These are phyloP conservation scores for Euphorbia lathyris DNA, from an alignment of 345 rosid species.

Conservation along the genomic window DNA sequence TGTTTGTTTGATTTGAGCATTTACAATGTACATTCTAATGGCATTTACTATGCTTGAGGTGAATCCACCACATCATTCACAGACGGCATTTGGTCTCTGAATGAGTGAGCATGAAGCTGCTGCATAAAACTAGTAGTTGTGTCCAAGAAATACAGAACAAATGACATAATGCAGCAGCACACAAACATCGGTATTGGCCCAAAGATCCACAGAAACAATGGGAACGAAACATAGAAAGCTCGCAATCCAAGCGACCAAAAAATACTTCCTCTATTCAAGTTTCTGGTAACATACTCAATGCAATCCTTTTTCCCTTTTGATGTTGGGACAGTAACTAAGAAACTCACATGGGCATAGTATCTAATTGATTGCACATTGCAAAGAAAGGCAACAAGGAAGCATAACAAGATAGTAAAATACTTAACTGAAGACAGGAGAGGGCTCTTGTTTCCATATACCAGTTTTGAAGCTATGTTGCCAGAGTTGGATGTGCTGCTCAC, in stretches of 20 bases:
- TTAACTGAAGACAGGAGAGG: conserved; percentile 59
- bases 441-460: conserved; percentile 64
- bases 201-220: conserved; percentile 84
- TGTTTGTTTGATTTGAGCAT: neutral
- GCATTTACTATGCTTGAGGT: conserved; percentile 27
- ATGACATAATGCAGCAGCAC: conserved; percentile 61
- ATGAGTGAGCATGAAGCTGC: conserved; percentile 53
- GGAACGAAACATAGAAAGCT: conserved; percentile 82
- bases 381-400: conserved; percentile 88
- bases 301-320: conserved; percentile 46
- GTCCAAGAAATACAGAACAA: conserved; percentile 75
- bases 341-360: conserved; percentile 86
- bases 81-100: conserved; percentile 34
- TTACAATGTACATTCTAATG: neutral
- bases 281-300: conserved; percentile 67
- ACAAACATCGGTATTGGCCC: conserved; percentile 91
- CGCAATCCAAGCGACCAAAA: conserved; percentile 94
- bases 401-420: conserved; percentile 73
- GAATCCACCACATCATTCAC: conserved; percentile 41
- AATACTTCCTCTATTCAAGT: conserved; percentile 83
- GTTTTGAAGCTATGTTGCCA: conserved; percentile 28
- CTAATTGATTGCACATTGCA: conserved; percentile 90
- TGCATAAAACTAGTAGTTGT: conserved; percentile 66
- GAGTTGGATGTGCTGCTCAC: conserved; percentile 71
- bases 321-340: conserved; percentile 69